Base-by-base conservation (phyloP, 164 flowering plant species). In the Macadamia tetraphylla region DNA sequence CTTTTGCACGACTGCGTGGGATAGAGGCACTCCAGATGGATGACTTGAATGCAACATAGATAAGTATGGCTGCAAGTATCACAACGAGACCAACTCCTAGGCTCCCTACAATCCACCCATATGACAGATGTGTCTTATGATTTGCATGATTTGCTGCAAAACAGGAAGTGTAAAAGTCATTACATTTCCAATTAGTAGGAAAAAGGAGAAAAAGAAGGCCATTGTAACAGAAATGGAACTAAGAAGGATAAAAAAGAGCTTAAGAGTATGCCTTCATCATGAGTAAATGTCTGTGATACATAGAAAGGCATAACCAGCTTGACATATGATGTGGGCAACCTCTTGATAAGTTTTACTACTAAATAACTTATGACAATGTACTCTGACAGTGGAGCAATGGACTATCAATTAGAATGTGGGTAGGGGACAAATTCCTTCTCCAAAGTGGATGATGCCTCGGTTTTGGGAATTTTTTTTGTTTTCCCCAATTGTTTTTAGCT, bases 71-170 rank as follows among this genome's bases (percentile, higher is more conserved):
- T 46, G 84, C 57, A 51, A 88, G 32, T n/a, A 91, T 67, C 63
- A 93, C 74, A 68, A 67, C 78, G 63, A 87, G 76, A 59, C 82
- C 91, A 67, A 78, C 67, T 44, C 82, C 96, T 43, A 81, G 31
- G 73, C 92, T 75, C 62, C 94, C 98, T 58, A 91, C 59, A 67
- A 86, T 84, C 98, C 98, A 94, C 65, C 80, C 84, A 81, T 85
- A 87, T 69, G 92, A 83, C 52, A 84, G 78, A 72, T 80, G 87
- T 77, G 74, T 72, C 72, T 82, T 81, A 51, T 81, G 86, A 67
- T 74, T 76, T 70, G 31, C 82, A 62, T 67, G 57, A 67, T 3
- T 71, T 35, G 14, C 98, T 91, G 92, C 81, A 79, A 72, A 74
- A 81, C 68, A 77, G 62, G 69, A 31, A 62, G 29, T 14, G 62